Evolutionary conservation across 2,329 filamentous ascomycete species (phyloP), one percentile per base, ranked within the genome.

Genomic region (Botryotinia globosa): DNA sequence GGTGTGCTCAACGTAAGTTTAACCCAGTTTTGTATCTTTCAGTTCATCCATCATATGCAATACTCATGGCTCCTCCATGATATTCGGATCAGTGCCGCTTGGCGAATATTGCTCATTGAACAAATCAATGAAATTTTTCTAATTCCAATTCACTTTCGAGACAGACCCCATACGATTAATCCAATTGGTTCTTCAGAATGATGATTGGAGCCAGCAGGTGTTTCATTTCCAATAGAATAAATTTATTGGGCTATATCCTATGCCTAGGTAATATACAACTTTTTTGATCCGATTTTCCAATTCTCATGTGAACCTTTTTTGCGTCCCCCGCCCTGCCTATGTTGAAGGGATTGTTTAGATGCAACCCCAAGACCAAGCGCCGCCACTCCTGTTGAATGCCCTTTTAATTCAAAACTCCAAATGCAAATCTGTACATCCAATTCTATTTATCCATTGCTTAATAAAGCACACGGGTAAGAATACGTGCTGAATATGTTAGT

Each of bases 401-500:
- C 68, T 71, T 64, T 71, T 66, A 34, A 67, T 58, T 67, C 58
- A 58, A 68, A 42, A 39, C 66, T 71, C 67, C 61, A 44, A 44
- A 62, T 72, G 42, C 65, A 70, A 56, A 62, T 12, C 25, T 61
- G 59, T 72, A 65, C 39, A 56, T 67, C 71, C 42, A 45, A 71
- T 48, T 44, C 61, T 66, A 71, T 39, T 56, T 34, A 22, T 39
- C 62, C 54, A 44, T 59, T 37, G 64, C 62, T 77, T 77, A 83
- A 75, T 82, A 83, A 25, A 83, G 77, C 58, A 83, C 77, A 65
- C 81, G 80, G 62, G 80, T 81, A 69, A 81, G 74, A 67, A 83
- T 82, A 62, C 81, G 80, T 75, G 81, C 81, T 83, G 72, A 22
- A 51, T 37, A 45, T 63, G 48, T 71, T 61, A 73, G 58, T 59